A percentile compares a stretch with the other conserved stretches of the same genome.
phyloP scores from a whole-genome alignment of 768 basidiomycete species.

The Tricholoma bakamatsutake region DNA sequence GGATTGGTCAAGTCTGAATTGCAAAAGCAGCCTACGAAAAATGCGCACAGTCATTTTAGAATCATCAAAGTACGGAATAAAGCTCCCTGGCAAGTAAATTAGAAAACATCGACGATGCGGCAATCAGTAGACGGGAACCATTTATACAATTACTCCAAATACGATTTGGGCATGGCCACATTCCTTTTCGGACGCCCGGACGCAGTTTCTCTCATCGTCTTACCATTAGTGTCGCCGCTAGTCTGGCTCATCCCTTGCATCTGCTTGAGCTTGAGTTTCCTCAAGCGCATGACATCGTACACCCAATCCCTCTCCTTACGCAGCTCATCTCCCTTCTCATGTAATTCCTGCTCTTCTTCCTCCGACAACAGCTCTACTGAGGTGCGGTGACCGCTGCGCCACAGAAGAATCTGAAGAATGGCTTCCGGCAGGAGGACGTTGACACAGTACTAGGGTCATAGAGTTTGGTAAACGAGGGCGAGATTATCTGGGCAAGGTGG shows the following conservation, averaged over 20 bases:
- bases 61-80: too few species aligned
- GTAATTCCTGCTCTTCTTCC: slow-evolving; percentile 52
- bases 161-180: slow-evolving; percentile 17
- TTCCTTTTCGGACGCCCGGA: slow-evolving; percentile 23
- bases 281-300: slow-evolving; percentile 48
- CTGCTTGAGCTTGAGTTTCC: slow-evolving; percentile 23
- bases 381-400: slow-evolving; percentile 57
- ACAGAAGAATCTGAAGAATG: slow-evolving; percentile 66
- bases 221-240: not conserved
- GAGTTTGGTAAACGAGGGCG: not conserved
- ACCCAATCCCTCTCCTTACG: slow-evolving; percentile 64
- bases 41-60: too few species aligned
- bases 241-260: slow-evolving; percentile 9
- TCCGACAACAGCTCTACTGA: slow-evolving; percentile 41
- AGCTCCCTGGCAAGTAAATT: too few species aligned
- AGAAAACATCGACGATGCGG: too few species aligned
- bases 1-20: too few species aligned
- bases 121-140: not conserved
- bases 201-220: not conserved
- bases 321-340: slow-evolving; percentile 40
- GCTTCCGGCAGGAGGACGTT: slow-evolving; percentile 70
- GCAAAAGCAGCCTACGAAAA: too few species aligned
- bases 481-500: not conserved
- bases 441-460: slow-evolving; percentile 51
- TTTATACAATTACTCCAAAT: slow-evolving; percentile 17